Percentiles rank a stretch among this genome's conserved stretches.
Evolutionary conservation across 2,329 filamentous ascomycete species (phyloP).

Genomic region (Xylaria sp.): DNA sequence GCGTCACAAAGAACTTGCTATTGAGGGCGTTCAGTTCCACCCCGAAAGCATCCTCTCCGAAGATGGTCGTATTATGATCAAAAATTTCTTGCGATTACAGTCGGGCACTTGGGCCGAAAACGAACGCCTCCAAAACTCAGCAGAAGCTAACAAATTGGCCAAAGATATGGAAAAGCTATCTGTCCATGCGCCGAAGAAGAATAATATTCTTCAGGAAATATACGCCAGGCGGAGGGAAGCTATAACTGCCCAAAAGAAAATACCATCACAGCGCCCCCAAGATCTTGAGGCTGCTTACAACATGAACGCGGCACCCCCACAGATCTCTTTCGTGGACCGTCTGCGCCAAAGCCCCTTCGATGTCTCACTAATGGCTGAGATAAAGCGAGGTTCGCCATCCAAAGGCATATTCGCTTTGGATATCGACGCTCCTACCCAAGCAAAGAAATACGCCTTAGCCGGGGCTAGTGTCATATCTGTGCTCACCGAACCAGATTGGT

Average conservation of each 20-base stretch:
- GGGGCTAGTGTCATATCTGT: slow-evolving; percentile 98
- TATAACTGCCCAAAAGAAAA: slow-evolving; percentile 82
- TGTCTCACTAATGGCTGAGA: slow-evolving; percentile 96
- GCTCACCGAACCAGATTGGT: slow-evolving; percentile 98
- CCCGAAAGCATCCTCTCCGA: slow-evolving; percentile 96
- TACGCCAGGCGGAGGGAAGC: slow-evolving; percentile 82
- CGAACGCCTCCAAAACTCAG: slow-evolving; percentile 63
- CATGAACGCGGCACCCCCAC: slow-evolving; percentile 84
- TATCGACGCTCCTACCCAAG: slow-evolving; percentile 89
- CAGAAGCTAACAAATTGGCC: slow-evolving; percentile 46
- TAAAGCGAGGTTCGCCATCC: slow-evolving; percentile 95
- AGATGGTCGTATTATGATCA: slow-evolving; percentile 87
- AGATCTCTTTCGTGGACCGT: slow-evolving; percentile 81
- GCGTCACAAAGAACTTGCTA: slow-evolving; percentile 86
- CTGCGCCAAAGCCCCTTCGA: slow-evolving; percentile 84
- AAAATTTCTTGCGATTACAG: slow-evolving; percentile 88
- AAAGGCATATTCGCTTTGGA: slow-evolving; percentile 93
- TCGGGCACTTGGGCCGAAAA: slow-evolving; percentile 94
- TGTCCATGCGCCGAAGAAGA: slow-evolving; percentile 66
- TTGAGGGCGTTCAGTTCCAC: slow-evolving; percentile 99
- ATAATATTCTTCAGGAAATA: slow-evolving; percentile 90
- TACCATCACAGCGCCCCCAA: slow-evolving; percentile 83
- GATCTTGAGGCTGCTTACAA: slow-evolving; percentile 90
- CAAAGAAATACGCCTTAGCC: slow-evolving; percentile 89
- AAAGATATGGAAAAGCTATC: slow-evolving; percentile 46